These are phyloP conservation scores for Raphanus hybrid DNA, from an alignment of 441 rosid species.

Conservation along the genomic window DNA sequence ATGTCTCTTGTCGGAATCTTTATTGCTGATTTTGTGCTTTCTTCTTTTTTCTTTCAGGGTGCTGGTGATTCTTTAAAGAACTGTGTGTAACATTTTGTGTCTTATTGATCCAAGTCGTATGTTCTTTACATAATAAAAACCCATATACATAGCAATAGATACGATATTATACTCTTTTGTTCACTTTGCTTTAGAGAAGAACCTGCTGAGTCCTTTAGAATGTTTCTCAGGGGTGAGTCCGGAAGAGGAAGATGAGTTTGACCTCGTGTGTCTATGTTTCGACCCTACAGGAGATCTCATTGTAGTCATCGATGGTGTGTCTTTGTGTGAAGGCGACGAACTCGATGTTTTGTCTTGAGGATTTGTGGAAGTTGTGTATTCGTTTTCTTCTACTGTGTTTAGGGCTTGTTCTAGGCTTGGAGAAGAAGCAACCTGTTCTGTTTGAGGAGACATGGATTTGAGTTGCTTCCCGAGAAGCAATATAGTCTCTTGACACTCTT, in stretches of 20 bases:
- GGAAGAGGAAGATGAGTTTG: too few species aligned
- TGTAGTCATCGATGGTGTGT: constrained; percentile 43
- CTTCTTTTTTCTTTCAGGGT: not conserved
- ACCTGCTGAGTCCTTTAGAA: constrained; percentile 38
- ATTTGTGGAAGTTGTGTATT: constrained; percentile 12
- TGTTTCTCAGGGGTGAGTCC: too few species aligned
- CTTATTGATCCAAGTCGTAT: not conserved
- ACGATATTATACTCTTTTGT: not conserved
- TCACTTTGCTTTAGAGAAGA: constrained; percentile 70
- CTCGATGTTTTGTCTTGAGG: constrained; percentile 48
- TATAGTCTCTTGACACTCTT: constrained; percentile 45
- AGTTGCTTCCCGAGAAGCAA: constrained; percentile 89
- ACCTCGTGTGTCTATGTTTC: constrained; percentile 36
- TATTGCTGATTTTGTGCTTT: too few species aligned
- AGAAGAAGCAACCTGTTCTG: constrained; percentile 60
- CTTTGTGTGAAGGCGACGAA: constrained; percentile 69
- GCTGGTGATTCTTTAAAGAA: not conserved
- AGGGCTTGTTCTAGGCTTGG: constrained; percentile 60
- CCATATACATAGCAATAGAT: not conserved
- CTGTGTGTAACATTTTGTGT: not conserved
- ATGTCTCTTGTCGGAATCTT: too few species aligned
- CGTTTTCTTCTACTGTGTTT: constrained; percentile 43
- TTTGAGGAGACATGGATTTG: constrained; percentile 70
- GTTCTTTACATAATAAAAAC: not conserved
- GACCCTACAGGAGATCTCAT: constrained; percentile 57